phyloP scores from a whole-genome alignment of 257 asterid species.

The Solanum clarkiae region DNA sequence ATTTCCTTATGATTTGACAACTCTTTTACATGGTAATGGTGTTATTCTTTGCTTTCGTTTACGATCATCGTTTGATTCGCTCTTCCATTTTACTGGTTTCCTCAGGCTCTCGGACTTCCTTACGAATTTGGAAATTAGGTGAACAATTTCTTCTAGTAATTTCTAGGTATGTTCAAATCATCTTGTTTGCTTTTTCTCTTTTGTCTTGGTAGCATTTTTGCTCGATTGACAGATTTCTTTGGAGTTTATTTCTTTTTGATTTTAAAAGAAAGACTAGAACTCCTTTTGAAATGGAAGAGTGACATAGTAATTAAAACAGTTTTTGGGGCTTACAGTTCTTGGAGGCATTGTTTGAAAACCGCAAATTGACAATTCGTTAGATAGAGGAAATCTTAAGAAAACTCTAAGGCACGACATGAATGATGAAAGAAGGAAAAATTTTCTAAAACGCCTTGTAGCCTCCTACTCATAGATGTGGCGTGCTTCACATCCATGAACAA shows the following conservation, averaged over 20 bases:
- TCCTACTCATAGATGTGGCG: too few relatives aligned
- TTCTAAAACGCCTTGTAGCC: too few relatives aligned
- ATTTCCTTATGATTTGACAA: background rate
- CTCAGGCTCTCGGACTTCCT: conserved; percentile 78
- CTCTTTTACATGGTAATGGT: background rate
- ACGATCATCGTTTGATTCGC: background rate
- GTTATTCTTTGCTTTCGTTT: background rate
- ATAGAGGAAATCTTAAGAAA: too few relatives aligned
- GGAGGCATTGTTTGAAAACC: too few relatives aligned
- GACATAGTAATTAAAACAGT: background rate
- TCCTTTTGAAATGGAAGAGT: background rate
- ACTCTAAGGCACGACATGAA: too few relatives aligned
- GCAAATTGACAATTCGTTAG: too few relatives aligned
- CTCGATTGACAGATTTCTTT: background rate
- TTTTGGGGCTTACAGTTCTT: background rate
- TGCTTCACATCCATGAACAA: too few relatives aligned
- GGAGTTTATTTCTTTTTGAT: background rate
- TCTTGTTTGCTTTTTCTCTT: background rate
- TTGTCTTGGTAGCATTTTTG: background rate
- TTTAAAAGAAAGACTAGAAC: background rate
- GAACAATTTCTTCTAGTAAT: conserved; percentile 10
- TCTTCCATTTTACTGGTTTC: conserved; percentile 7
- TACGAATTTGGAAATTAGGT: conserved; percentile 48
- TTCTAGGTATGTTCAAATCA: background rate
- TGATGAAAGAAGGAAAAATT: too few relatives aligned